These are phyloP conservation scores for Coriolopsis trogii DNA, from an alignment of 1,284 basidiomycete species.

Conservation along the genomic window DNA sequence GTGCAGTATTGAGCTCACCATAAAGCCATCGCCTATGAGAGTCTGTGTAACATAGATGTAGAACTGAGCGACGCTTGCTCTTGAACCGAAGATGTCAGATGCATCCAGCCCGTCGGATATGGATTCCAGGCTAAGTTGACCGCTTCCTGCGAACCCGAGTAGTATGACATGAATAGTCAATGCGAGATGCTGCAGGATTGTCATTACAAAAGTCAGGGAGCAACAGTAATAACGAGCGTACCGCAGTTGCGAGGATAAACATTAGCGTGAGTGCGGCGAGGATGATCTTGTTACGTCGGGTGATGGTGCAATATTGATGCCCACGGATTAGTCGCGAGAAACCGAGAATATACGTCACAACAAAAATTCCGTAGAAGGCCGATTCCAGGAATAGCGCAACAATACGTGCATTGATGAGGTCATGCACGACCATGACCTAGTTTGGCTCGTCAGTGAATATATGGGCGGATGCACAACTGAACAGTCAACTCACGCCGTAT, in stretches of 20 bases:
- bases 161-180: background rate
- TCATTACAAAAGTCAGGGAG: no score
- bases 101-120: background rate
- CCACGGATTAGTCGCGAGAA: slow-evolving; percentile 2
- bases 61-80: background rate
- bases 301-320: background rate
- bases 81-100: background rate
- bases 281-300: slow-evolving; percentile 1
- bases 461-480: background rate
- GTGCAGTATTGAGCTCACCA: slow-evolving; percentile 11
- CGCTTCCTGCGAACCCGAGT: background rate
- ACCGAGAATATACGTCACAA: slow-evolving; percentile 3
- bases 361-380: background rate
- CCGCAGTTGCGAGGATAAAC: background rate
- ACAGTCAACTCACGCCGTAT: background rate
- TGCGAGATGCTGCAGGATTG: slow-evolving; percentile 2
- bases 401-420: background rate
- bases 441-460: background rate
- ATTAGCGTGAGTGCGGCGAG: background rate
- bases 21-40: slow-evolving; percentile 10
- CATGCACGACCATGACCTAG: background rate
- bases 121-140: background rate
- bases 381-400: slow-evolving; percentile 4
- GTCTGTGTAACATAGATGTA: slow-evolving; percentile 12
- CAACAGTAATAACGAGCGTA: no score